Conservation (phyloP, 176 grass and related monocot genomes). For the Typha latifolia region DNA sequence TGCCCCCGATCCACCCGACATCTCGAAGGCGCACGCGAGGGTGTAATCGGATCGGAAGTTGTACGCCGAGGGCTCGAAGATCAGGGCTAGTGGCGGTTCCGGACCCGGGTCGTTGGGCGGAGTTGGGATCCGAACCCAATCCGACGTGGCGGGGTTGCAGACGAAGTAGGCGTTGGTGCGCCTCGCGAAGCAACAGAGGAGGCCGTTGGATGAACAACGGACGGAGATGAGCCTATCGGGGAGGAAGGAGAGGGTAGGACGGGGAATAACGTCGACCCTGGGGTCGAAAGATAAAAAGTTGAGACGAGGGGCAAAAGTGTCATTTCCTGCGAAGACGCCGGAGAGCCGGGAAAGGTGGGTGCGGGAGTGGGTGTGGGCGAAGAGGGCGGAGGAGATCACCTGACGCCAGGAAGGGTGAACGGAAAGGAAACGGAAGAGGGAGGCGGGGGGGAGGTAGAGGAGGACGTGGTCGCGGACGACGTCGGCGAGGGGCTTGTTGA, state of each 20-base stretch:
- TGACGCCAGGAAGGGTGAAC: conserved; percentile 33
- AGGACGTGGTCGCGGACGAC: conserved; percentile 34
- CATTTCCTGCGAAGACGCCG: conserved; percentile 19
- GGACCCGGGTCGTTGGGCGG: conserved; percentile 20
- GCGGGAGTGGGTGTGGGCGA: too few relatives aligned
- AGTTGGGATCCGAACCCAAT: conserved; percentile 27
- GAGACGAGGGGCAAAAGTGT: background rate
- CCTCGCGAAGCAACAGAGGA: conserved; percentile 34
- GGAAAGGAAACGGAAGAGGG: conserved; percentile 23
- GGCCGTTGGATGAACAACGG: conserved; percentile 30
- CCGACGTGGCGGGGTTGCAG: conserved; percentile 39
- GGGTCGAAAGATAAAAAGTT: conserved; percentile 23
- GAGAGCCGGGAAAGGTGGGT: too few relatives aligned
- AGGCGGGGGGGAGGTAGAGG: conserved; percentile 22
- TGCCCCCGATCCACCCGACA: background rate
- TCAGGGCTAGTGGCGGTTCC: conserved; percentile 37
- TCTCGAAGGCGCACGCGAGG: conserved; percentile 35
- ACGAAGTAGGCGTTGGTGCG: conserved; percentile 19
- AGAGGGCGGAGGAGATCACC: conserved; percentile 32
- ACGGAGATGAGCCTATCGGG: conserved; percentile 9
- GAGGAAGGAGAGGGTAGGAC: conserved; percentile 28
- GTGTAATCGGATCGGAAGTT: conserved; percentile 46
- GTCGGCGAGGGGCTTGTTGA: conserved; percentile 27
- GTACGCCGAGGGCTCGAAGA: conserved; percentile 26
- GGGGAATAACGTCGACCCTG: background rate